phyloP scores from a whole-genome alignment of 148 eudicot species.

The Cornus kousa region DNA sequence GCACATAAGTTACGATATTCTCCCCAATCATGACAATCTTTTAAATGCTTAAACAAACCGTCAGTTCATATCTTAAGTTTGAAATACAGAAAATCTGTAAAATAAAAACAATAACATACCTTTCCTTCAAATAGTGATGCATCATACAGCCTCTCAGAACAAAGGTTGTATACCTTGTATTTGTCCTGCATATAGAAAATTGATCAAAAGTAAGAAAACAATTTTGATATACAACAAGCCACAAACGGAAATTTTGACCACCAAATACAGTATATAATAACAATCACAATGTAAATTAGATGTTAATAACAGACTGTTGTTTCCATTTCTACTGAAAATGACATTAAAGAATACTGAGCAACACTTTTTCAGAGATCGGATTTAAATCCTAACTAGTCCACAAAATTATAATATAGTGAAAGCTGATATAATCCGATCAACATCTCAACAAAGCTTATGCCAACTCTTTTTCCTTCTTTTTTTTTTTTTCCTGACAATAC shows the following conservation, averaged over 20 bases:
- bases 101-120: conserved; percentile 41
- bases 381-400: not conserved
- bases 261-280: not conserved
- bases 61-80: not conserved
- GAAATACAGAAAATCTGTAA: not conserved
- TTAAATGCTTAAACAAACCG: not conserved
- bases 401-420: no score
- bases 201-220: conserved; percentile 7
- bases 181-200: conserved; percentile 58
- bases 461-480: not conserved
- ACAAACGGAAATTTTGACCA: not conserved
- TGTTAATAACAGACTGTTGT: not conserved
- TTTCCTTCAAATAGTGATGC: conserved; percentile 97
- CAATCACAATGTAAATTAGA: not conserved
- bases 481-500: no score
- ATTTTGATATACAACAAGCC: not conserved
- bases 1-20: not conserved
- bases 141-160: conserved; percentile 98
- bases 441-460: not conserved
- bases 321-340: not conserved
- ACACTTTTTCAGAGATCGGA: not conserved
- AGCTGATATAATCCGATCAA: not conserved
- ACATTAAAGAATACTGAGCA: not conserved
- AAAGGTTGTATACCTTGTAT: conserved; percentile 98
- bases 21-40: not conserved